Evolutionary conservation across 2,329 filamentous ascomycete species (phyloP), one percentile per base, ranked within the genome.

Genomic region (Botrytis cinerea): DNA sequence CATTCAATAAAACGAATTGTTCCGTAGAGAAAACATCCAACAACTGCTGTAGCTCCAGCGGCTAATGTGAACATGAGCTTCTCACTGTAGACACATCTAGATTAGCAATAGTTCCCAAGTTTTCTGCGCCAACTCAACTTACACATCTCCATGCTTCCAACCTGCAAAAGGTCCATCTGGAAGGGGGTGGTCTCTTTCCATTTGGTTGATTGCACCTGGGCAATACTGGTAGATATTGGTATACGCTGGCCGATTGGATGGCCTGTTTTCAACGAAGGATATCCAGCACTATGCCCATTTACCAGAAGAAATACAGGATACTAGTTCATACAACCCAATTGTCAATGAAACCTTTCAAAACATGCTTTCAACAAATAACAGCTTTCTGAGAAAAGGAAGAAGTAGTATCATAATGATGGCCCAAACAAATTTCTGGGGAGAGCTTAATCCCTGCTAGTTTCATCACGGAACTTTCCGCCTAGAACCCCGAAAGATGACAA

Each of bases 81-180:
- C 51, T 75, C 74, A 18, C 79, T 80, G 51, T 32, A 54, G 54
- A 64, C 20, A 22, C 14, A 64, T 25, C 2, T 2, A 40, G 48
- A 45, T 77, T 57, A 78, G 75, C 46, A 28, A 32, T 25, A 9
- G 43, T 45, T 16, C 20, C 54, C 22, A 28, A 73, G 43, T 43
- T 25, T 2, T 38, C 12, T 46, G 16, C 16, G 12, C 40, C 45
- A 25, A 16, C 25, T 40, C 7, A 48, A 75, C 79, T 75, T 66
- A 80, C 79, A 78, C 73, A 51, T 79, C 76, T 48, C 74, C 43
- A 32, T 75, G 59, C 5, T 74, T 73, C 76, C 77, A 77, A 4
- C 76, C 77, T 32, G 75, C 74, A 43, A 79, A 68, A 0, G 71
- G 71, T 16, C 71, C 71, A 51, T 61, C 51, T 28, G 51, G 28